Conservation (phyloP, 2,329 filamentous ascomycete species). For the Apiospora sp. region DNA sequence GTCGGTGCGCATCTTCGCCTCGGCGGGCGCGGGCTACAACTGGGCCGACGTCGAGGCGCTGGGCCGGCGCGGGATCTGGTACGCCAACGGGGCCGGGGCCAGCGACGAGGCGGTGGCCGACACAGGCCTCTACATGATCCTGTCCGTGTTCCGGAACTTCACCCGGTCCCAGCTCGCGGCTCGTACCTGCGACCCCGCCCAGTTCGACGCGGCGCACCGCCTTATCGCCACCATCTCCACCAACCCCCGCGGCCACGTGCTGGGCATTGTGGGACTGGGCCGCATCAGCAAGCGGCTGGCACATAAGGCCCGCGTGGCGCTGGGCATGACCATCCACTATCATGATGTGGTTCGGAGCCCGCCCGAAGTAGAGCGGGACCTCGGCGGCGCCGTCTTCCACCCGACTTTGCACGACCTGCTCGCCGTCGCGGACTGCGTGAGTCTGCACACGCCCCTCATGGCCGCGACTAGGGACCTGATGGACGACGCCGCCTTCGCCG, state of each 20-base stretch:
- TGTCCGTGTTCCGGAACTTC: constrained; percentile 59
- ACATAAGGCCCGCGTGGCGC: constrained; percentile 50
- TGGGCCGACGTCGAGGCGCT: constrained; percentile 67
- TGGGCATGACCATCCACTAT: constrained; percentile 64
- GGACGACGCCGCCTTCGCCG: constrained; percentile 44
- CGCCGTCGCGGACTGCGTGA: constrained; percentile 43
- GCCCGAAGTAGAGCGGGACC: constrained; percentile 39
- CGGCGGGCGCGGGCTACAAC: constrained; percentile 71
- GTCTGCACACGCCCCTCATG: constrained; percentile 44
- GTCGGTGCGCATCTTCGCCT: constrained; percentile 67
- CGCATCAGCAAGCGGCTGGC: constrained; percentile 56
- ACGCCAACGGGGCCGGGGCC: constrained; percentile 51
- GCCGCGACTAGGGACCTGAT: constrained; percentile 38
- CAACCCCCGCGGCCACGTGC: constrained; percentile 55
- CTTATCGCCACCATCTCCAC: constrained; percentile 54
- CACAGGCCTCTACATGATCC: constrained; percentile 50
- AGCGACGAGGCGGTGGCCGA: constrained; percentile 54
- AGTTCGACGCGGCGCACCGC: constrained; percentile 53
- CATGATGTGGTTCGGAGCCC: constrained; percentile 50
- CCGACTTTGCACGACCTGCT: constrained; percentile 35
- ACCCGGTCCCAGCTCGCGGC: constrained; percentile 56
- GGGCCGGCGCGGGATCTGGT: constrained; percentile 47
- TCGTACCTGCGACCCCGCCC: constrained; percentile 47
- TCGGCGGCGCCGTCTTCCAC: constrained; percentile 35
- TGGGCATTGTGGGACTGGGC: constrained; percentile 63